Evolutionary conservation across 2,329 filamentous ascomycete genomes (phyloP).

Genomic region (Parasarocladium wereldwijsianum): DNA sequence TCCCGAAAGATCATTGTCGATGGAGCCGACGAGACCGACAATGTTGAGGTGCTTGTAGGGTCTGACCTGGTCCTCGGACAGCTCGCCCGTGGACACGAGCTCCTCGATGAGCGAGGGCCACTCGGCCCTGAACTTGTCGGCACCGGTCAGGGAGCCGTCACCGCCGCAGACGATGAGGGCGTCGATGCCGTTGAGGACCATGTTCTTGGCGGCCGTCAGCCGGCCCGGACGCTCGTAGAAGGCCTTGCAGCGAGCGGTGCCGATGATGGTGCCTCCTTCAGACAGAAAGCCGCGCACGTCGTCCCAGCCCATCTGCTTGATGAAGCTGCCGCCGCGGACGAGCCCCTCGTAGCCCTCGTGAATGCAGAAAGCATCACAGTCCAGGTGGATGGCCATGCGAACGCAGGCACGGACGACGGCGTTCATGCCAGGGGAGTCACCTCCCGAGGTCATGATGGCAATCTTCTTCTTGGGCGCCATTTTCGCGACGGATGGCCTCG

Average conservation of each 20-base stretch:
- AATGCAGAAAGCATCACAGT: slow-evolving; percentile 65
- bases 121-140: slow-evolving; percentile 81
- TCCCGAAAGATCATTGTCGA: slow-evolving; percentile 95
- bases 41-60: slow-evolving; percentile 86
- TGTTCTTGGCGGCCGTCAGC: slow-evolving; percentile 78
- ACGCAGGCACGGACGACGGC: slow-evolving; percentile 81
- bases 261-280: slow-evolving; percentile 89
- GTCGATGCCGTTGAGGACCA: slow-evolving; percentile 85
- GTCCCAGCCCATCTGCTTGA: slow-evolving; percentile 78
- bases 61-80: slow-evolving; percentile 54
- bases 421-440: slow-evolving; percentile 92
- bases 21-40: slow-evolving; percentile 88
- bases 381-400: slow-evolving; percentile 75
- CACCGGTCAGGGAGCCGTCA: slow-evolving; percentile 90
- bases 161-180: slow-evolving; percentile 94
- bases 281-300: slow-evolving; percentile 90
- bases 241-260: slow-evolving; percentile 80
- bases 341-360: slow-evolving; percentile 96
- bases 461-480: slow-evolving; percentile 51
- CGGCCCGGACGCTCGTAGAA: slow-evolving; percentile 85
- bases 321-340: slow-evolving; percentile 77
- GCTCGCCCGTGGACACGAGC: slow-evolving; percentile 58
- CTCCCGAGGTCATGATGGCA: slow-evolving; percentile 86
- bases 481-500: slow-evolving; percentile 8
- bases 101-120: slow-evolving; percentile 84